Base-by-base conservation (phyloP, 2,329 filamentous ascomycete species). In the Pseudocercospora ulei region DNA sequence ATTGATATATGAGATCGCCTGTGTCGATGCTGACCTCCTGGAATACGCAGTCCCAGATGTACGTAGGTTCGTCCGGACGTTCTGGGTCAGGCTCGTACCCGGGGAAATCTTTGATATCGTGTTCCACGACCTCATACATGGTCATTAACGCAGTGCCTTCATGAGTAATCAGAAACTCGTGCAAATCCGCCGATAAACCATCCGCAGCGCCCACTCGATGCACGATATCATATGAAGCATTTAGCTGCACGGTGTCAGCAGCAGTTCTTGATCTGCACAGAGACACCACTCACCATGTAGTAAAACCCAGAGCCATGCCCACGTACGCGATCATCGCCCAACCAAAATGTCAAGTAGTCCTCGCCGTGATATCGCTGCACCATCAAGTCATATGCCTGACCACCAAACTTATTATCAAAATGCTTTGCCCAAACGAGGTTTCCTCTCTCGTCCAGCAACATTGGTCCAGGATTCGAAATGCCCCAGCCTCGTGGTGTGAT, bases 21-120 rank as follows among this genome's bases (percentile, higher is more conserved):
- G 62, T 66, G 25, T 61, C 62, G 24, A 69, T 59, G 37, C 67
- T 59, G 16, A 70, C 49, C 50, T 71, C 67, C 42, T 69, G 65
- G 41, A 70, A 65, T 1, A 62, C 40, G 8, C 61, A 46, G 63
- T 62, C 62, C 62, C 66, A 48, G 57, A 67, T 51, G 39, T 48
- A 54, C 12, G 48, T 45, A 8, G 46, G 44, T 16, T 48, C 48
- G n/a, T 36, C 20, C 14, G 35, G 38, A 7, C 37, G 37, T 12
- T 44, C 44, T 24, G 47, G 35, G 9, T 47, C 41, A 5, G 49
- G 43, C 11, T 46, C 38, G 19, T 47, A 54, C 1, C 48, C 43
- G 3, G 48, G 52, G 7, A 54, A 46, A 14, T 38, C 39, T 3
- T 42, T 45, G 13, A 56, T 35, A 29, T 57, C 50, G 30, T 47